Conservation (phyloP, 164 flowering plant species). For the Vitis cinerea region DNA sequence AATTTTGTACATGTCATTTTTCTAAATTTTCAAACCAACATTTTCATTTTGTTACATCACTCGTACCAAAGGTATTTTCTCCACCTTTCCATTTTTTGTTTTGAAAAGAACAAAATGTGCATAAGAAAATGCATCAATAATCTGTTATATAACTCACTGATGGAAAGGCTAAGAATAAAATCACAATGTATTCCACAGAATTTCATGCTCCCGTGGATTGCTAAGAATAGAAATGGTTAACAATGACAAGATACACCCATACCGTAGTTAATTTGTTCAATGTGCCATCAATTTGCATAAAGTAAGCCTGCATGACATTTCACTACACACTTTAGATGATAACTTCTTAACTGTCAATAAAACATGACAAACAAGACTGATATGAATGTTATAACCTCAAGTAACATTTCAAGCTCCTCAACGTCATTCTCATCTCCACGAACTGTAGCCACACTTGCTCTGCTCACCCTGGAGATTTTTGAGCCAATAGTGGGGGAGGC, state of each 20-base stretch:
- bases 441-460: conserved; percentile 64
- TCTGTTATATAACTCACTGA: too few relatives aligned
- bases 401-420: conserved; percentile 96
- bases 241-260: conserved; percentile 16
- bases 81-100: too few relatives aligned
- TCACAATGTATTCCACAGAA: too few relatives aligned
- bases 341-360: neutral
- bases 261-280: conserved; percentile 91
- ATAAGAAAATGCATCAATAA: too few relatives aligned
- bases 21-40: too few relatives aligned
- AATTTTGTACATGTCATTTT: too few relatives aligned
- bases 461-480: conserved; percentile 79
- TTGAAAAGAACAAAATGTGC: too few relatives aligned
- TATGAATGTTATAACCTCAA: conserved; percentile 56
- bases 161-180: too few relatives aligned
- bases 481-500: conserved; percentile 76
- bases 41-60: too few relatives aligned
- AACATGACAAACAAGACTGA: conserved; percentile 9
- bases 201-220: too few relatives aligned
- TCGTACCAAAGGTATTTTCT: too few relatives aligned
- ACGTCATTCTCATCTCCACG: conserved; percentile 91
- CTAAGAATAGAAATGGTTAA: neutral
- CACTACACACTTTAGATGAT: neutral
- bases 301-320: conserved; percentile 76
- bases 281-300: conserved; percentile 95